Evolutionary conservation across 2,329 filamentous ascomycete genomes (phyloP).

Genomic region (Zymoseptoria ardabiliae): DNA sequence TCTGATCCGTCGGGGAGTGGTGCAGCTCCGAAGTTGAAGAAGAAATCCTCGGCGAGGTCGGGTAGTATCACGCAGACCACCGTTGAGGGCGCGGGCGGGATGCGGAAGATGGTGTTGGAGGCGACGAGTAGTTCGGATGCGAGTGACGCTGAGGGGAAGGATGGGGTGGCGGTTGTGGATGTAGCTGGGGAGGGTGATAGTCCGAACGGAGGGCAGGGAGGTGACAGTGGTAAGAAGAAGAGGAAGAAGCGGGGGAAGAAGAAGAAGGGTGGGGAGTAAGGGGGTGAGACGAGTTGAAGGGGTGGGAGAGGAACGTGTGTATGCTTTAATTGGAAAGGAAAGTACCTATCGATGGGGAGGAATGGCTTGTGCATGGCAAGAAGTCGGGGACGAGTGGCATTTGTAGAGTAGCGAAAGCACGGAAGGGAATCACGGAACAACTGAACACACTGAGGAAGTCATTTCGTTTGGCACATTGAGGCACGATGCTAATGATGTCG

Average conservation of each 20-base stretch:
- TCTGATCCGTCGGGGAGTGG: not conserved
- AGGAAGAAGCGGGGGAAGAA: conserved; percentile 20
- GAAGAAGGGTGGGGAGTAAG: conserved; percentile 10
- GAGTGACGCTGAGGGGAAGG: conserved; percentile 5
- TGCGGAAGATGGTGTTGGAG: conserved; percentile 69
- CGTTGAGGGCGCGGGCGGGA: conserved; percentile 60
- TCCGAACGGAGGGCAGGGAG: conserved; percentile 1
- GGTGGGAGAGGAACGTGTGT: not conserved
- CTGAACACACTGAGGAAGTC: not conserved
- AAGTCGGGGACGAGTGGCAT: not conserved
- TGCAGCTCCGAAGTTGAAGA: conserved; percentile 18
- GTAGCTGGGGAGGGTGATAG: conserved; percentile 8
- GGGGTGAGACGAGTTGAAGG: not conserved
- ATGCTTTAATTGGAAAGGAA: not conserved
- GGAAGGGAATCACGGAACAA: not conserved
- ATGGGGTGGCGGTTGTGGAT: conserved; percentile 11
- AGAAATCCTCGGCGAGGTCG: conserved; percentile 47
- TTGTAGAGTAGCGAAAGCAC: not conserved
- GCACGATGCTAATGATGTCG: not conserved
- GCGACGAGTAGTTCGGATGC: conserved; percentile 46
- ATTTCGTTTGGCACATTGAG: not conserved
- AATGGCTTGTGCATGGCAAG: not conserved
- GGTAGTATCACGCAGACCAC: conserved; percentile 74
- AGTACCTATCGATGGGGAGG: not conserved
- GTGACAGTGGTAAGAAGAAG: conserved; percentile 14